phyloP scores from a whole-genome alignment of 1,284 basidiomycete species.

The Cutaneotrichosporon sp. region DNA sequence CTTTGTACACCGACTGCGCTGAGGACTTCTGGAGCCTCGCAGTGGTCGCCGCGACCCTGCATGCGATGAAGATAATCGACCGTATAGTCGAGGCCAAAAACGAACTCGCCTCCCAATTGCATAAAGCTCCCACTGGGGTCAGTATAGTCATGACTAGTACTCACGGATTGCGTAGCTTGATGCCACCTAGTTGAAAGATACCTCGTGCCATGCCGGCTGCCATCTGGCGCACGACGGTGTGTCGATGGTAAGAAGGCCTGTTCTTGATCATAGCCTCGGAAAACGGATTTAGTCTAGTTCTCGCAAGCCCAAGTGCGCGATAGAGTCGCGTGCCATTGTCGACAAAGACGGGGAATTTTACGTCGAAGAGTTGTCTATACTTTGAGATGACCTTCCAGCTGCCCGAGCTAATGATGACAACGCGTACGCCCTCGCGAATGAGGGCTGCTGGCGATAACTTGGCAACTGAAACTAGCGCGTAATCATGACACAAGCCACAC shows the following conservation, averaged over 20 bases:
- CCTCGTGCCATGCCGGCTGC: constrained; percentile 12
- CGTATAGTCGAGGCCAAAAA: constrained; percentile 36
- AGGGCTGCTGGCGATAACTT: constrained; percentile 44
- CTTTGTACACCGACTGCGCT: constrained; percentile 15
- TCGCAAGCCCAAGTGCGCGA: constrained; percentile 44
- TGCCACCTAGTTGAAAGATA: constrained; percentile 15
- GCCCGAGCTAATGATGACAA: constrained; percentile 48
- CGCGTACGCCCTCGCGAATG: constrained; percentile 39
- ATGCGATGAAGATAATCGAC: constrained; percentile 52
- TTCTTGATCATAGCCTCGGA: constrained; percentile 11
- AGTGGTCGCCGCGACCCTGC: constrained; percentile 41
- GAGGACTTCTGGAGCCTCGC: constrained; percentile 20
- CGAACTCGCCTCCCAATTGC: constrained; percentile 53
- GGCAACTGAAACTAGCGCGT: constrained; percentile 43
- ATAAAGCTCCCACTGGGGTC: constrained; percentile 37
- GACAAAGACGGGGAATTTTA: constrained; percentile 51
- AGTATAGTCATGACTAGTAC: too few species aligned
- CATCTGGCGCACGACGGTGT: constrained; percentile 15
- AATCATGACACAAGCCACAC: constrained; percentile 54
- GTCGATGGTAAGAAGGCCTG: constrained; percentile 17
- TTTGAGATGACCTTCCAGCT: constrained; percentile 51
- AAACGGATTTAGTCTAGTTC: constrained; percentile 12
- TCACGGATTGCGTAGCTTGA: constrained; percentile 30
- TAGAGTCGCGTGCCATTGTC: constrained; percentile 46
- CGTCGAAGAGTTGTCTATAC: constrained; percentile 47